Evolutionary conservation across 371 early-diverging fungal species (phyloP).

Genomic region (Actinomortierella wolfii): DNA sequence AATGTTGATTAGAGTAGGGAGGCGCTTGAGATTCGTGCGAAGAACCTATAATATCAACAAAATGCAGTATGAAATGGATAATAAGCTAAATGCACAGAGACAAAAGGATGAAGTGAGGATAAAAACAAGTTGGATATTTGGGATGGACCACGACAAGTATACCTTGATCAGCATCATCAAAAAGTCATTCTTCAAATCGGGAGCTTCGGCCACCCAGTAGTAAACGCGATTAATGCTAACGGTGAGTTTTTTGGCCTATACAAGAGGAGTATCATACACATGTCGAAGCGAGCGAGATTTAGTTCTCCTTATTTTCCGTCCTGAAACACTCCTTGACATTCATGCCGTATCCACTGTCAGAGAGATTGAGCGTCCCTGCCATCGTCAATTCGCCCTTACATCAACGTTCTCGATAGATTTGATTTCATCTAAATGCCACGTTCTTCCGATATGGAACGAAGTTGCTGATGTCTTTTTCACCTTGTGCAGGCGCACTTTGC

Average conservation of each 20-base stretch:
- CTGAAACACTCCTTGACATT: not conserved
- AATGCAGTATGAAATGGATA: not conserved
- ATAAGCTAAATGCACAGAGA: not conserved
- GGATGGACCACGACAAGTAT: not conserved
- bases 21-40: constrained; percentile 37
- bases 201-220: constrained; percentile 36
- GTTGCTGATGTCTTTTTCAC: constrained; percentile 60
- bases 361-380: too few relatives aligned
- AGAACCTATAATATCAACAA: constrained; percentile 18
- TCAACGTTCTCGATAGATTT: constrained; percentile 59
- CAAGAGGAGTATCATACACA: not conserved
- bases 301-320: not conserved
- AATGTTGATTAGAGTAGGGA: constrained; percentile 40
- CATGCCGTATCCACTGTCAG: not conserved
- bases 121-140: not conserved
- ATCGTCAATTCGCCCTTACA: too few relatives aligned
- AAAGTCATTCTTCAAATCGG: constrained; percentile 40
- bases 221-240: constrained; percentile 40
- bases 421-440: constrained; percentile 65
- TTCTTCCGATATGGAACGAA: constrained; percentile 59
- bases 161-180: constrained; percentile 46
- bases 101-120: not conserved
- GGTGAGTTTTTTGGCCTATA: constrained; percentile 33
- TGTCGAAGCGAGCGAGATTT: not conserved
- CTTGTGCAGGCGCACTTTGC: constrained; percentile 57